Conservation (phyloP, 441 rosid species). For the Raphanus hybrid region DNA sequence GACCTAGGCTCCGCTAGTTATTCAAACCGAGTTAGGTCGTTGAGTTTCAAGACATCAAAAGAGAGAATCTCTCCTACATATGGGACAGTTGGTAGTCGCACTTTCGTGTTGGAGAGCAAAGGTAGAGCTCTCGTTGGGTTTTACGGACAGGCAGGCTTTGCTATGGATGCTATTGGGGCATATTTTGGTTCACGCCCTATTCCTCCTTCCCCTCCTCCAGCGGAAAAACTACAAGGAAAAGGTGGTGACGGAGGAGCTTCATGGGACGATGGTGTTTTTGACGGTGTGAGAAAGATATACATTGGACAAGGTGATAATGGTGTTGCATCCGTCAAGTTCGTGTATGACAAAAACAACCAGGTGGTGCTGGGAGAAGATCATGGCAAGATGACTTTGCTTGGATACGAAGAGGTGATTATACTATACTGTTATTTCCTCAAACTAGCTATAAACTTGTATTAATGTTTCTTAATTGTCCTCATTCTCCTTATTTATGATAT, state of each 20-base stretch:
- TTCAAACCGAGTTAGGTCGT: slow-evolving; percentile 2
- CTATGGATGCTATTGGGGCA: slow-evolving; percentile 1
- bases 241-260: neutral
- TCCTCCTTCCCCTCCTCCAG: neutral
- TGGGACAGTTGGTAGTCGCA: neutral
- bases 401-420: neutral
- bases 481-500: neutral
- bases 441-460: neutral
- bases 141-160: neutral
- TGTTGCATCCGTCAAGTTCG: neutral
- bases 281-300: too few relatives aligned
- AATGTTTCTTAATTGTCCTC: neutral
- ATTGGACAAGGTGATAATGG: neutral
- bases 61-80: slow-evolving; percentile 1
- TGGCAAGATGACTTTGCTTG: neutral
- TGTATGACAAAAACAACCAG: neutral
- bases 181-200: neutral
- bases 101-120: neutral
- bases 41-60: slow-evolving; percentile 4
- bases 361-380: neutral
- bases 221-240: neutral
- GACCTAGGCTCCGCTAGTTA: neutral
- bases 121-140: neutral
- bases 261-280: too few relatives aligned
- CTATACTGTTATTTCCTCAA: too few relatives aligned